Evolutionary conservation across 768 basidiomycete genomes (phyloP).

Genomic region (Naematelia encephala): DNA sequence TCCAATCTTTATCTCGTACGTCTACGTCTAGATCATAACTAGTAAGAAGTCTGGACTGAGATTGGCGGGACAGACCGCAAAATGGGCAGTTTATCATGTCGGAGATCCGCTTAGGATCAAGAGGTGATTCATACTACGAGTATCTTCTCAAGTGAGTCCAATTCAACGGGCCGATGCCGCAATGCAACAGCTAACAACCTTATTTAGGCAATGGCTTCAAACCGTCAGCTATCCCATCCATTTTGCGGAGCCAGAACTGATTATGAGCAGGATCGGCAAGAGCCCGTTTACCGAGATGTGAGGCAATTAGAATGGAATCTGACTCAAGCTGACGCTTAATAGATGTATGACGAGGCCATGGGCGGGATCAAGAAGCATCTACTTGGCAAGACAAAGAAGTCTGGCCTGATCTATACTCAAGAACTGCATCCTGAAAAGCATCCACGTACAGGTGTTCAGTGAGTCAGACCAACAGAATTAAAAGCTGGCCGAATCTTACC

Average conservation of each 20-base stretch:
- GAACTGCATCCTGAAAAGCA: conserved; percentile 68
- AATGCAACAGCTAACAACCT: not conserved
- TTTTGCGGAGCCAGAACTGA: conserved; percentile 1
- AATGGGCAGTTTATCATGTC: conserved; percentile 62
- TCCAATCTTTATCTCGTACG: conserved; percentile 79
- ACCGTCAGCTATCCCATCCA: conserved; percentile 56
- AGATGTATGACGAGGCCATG: conserved; percentile 92
- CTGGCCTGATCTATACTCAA: conserved; percentile 70
- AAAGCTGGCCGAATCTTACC: conserved; percentile 1
- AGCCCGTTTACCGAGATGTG: conserved; percentile 72
- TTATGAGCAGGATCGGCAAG: conserved; percentile 57
- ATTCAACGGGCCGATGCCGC: not conserved
- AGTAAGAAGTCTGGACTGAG: not conserved
- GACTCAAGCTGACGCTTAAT: conserved; percentile 11
- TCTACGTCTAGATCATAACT: conserved; percentile 9
- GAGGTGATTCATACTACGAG: conserved; percentile 93
- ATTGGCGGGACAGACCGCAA: conserved; percentile 48
- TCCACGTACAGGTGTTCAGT: conserved; percentile 28
- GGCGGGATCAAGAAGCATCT: conserved; percentile 71
- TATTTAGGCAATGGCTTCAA: conserved; percentile 72
- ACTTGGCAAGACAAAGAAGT: conserved; percentile 61
- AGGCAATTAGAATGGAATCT: conserved; percentile 25
- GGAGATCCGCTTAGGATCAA: conserved; percentile 81
- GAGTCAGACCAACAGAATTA: conserved; percentile 17
- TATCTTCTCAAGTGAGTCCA: conserved; percentile 65